Percentiles rank a stretch among this genome's conserved stretches.
Conservation (phyloP, 345 rosid genomes). For the Orychophragmus violaceus region DNA sequence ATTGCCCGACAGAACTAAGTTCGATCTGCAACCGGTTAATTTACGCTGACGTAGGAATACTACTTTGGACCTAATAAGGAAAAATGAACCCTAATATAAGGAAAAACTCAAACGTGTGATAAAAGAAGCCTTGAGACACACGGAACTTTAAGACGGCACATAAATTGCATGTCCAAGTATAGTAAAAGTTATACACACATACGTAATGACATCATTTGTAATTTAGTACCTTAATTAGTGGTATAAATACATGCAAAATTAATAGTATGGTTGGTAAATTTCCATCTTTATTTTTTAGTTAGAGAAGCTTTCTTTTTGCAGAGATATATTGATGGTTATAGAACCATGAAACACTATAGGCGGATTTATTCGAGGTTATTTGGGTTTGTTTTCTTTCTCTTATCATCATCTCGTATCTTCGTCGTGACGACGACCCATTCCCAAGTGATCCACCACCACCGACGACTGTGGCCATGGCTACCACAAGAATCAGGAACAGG, state of each 20-base stretch:
- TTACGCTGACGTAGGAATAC: neutral
- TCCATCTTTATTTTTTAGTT: neutral
- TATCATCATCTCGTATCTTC: neutral
- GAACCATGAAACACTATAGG: neutral
- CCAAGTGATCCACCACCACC: constrained; percentile 3
- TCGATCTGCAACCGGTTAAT: neutral
- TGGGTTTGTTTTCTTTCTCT: neutral
- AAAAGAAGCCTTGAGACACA: constrained; percentile 12
- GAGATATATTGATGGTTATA: neutral
- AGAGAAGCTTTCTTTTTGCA: neutral
- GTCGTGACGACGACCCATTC: constrained; percentile 16
- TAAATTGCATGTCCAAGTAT: constrained; percentile 1
- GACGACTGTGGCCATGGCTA: constrained; percentile 28
- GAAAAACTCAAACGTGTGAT: constrained; percentile 23
- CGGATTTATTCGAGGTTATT: too few relatives aligned
- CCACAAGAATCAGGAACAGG: constrained; percentile 4
- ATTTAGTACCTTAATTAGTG: too few relatives aligned
- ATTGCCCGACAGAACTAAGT: neutral
- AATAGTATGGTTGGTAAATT: neutral
- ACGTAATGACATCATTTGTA: neutral
- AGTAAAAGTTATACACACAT: neutral
- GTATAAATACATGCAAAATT: neutral
- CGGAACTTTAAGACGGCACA: constrained; percentile 17
- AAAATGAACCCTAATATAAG: constrained; percentile 11
- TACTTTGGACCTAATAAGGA: neutral